Evolutionary conservation across 768 basidiomycete species (phyloP).

Genomic region (Pulveroboletus ravenelii): DNA sequence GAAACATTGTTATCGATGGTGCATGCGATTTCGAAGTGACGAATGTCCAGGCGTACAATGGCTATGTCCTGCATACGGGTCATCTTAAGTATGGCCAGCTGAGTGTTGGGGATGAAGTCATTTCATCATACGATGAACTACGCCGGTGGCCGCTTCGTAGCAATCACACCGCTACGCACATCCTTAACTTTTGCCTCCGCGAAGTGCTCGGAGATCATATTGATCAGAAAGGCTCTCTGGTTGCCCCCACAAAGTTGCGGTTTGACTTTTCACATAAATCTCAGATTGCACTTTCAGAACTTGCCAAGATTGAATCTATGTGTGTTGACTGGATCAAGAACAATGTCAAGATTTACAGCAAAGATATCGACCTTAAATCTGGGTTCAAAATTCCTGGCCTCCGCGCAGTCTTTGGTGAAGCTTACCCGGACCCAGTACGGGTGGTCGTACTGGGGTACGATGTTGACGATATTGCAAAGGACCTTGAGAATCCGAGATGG

Average conservation of each 20-base stretch:
- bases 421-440: conserved; percentile 95
- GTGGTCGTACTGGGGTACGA: conserved; percentile 89
- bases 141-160: conserved; percentile 94
- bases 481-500: conserved; percentile 91
- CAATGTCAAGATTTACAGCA: conserved; percentile 85
- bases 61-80: conserved; percentile 93
- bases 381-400: conserved; percentile 90
- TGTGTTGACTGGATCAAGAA: conserved; percentile 85
- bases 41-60: conserved; percentile 91
- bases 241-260: conserved; percentile 91
- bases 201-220: conserved; percentile 96
- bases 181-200: conserved; percentile 89
- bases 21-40: conserved; percentile 88
- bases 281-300: conserved; percentile 69
- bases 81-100: conserved; percentile 84
- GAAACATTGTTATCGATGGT: conserved; percentile 90
- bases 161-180: conserved; percentile 98
- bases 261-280: conserved; percentile 99
- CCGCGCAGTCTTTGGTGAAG: conserved; percentile 95
- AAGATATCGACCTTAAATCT: conserved; percentile 72
- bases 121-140: conserved; percentile 92
- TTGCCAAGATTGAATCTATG: conserved; percentile 78
- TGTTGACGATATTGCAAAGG: conserved; percentile 79
- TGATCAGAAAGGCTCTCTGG: conserved; percentile 96
- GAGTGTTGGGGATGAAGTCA: conserved; percentile 72